Evolutionary conservation across 208 protist genomes (phyloP).

Genomic region (Leishmania tarentolae): DNA sequence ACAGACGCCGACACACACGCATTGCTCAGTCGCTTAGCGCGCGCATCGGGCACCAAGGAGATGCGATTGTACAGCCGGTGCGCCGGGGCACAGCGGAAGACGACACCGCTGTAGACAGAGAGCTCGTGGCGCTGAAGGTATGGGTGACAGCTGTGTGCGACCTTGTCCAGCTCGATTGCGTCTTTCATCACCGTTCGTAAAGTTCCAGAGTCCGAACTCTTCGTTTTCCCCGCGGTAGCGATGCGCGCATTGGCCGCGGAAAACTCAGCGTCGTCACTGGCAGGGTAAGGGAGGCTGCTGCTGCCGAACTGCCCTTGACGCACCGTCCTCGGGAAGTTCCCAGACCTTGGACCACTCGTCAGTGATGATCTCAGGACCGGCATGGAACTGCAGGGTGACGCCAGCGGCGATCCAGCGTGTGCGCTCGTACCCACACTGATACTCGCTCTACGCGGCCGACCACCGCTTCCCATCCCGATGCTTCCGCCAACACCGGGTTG

Average conservation of each 20-base stretch:
- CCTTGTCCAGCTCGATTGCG: conserved; percentile 32
- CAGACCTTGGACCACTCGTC: not conserved
- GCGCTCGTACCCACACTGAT: not conserved
- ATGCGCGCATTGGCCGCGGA: not conserved
- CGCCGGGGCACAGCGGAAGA: conserved; percentile 53
- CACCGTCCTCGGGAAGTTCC: not conserved
- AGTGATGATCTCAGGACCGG: not conserved
- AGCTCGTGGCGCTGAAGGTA: conserved; percentile 50
- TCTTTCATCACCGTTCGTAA: conserved; percentile 41
- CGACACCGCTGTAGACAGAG: conserved; percentile 45
- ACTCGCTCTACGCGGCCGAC: not conserved
- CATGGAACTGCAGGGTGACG: not conserved
- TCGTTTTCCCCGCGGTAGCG: not conserved
- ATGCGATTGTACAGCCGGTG: conserved; percentile 54
- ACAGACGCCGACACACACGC: conserved; percentile 1
- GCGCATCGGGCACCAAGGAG: conserved; percentile 27
- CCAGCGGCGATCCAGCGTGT: not conserved
- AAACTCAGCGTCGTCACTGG: not conserved
- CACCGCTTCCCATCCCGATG: conserved; percentile 7
- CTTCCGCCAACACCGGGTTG: conserved; percentile 3
- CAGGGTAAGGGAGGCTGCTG: not conserved
- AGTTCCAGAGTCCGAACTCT: conserved; percentile 3
- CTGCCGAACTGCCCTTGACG: not conserved
- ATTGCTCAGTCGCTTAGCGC: conserved; percentile 19
- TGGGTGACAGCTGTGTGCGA: conserved; percentile 39